Base-by-base conservation (phyloP, 2,329 filamentous ascomycete genomes). In the Graphilbum sp. region DNA sequence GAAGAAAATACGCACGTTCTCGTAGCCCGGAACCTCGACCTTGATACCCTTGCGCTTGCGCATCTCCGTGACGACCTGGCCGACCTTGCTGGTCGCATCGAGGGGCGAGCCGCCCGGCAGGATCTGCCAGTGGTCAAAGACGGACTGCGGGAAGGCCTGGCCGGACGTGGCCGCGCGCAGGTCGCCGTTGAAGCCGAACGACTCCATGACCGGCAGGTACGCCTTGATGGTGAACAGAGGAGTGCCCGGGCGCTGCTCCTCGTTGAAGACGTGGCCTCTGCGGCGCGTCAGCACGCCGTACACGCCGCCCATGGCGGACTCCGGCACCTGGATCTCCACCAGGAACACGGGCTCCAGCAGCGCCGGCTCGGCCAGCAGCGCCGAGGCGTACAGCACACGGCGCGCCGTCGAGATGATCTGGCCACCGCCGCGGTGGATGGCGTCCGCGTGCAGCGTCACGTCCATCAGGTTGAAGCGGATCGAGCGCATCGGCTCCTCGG, bases 41-140 rank as follows among this genome's bases (percentile, higher is more conserved):
- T 98, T 98, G 74, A 98, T 72, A 85, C 88, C 90, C 85, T 98
- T 98, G 69, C 88, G 84, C 79, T 95, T 95, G 61, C 90, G 86
- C 80, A 92, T 93, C 43, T 79, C 75, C 60, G 71, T 67, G 54
- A 96, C 85, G 54, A 95, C 71, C 60, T 74, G 63, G 61, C 87
- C 90, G 54, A 80, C 73, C 75, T 87, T 84, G 57, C 75, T 76
- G 56, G 76, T 79, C 59, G 64, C 50, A 66, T 98, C 88, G 57
- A 95, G 75, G 52, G 84, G 79, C 52, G 82, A 90, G 55, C 90
- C 90, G 78, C 88, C 88, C 53, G 87, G 84, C 52, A 96, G 78
- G 54, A 90, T 69, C 69, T 94, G 81, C 86, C 87, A 98, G 72
- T 98, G 90, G 65, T 96, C 88, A 69, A 98, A 98, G 56, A 98